phyloP scores from a whole-genome alignment of 257 asterid species.

The Verbascum thapsus region DNA sequence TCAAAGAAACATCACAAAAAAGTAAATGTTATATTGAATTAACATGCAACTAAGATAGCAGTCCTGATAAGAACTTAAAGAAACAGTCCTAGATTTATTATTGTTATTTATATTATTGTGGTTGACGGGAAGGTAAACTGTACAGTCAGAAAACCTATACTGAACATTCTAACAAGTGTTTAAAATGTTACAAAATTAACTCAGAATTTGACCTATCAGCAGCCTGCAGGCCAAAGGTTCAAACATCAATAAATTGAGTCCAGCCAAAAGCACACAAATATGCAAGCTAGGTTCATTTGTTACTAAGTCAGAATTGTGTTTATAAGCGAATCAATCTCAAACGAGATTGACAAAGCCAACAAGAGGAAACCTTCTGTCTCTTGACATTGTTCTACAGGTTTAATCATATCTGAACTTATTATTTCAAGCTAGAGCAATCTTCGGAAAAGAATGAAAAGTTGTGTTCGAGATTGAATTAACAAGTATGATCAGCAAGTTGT shows the following conservation, averaged over 20 bases:
- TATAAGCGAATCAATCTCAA: slow-evolving; percentile 17
- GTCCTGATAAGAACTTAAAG: slow-evolving; percentile 20
- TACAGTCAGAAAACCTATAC: slow-evolving; percentile 4
- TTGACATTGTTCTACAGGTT: slow-evolving; percentile 11
- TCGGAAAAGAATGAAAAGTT: slow-evolving; percentile 10
- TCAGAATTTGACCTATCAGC: neutral
- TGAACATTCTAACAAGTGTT: neutral
- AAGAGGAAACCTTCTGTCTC: slow-evolving; percentile 18
- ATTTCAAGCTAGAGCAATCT: slow-evolving; percentile 16
- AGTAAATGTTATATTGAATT: slow-evolving; percentile 5
- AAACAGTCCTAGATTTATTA: neutral
- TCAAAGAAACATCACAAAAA: slow-evolving; percentile 23
- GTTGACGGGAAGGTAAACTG: neutral
- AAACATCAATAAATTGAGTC: neutral
- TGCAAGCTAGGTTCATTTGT: neutral
- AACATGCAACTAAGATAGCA: slow-evolving; percentile 12
- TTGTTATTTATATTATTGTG: no score
- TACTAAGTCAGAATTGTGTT: neutral
- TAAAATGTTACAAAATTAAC: neutral
- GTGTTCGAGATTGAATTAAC: neutral
- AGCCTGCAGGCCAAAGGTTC: slow-evolving; percentile 5
- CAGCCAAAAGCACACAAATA: slow-evolving; percentile 9
- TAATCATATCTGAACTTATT: slow-evolving; percentile 15
- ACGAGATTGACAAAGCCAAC: neutral
- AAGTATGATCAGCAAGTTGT: neutral